Percentiles rank a stretch among this genome's conserved stretches.
These are phyloP conservation scores for Rhizopogon vulgaris DNA, from an alignment of 768 basidiomycete genomes.

Conservation along the genomic window DNA sequence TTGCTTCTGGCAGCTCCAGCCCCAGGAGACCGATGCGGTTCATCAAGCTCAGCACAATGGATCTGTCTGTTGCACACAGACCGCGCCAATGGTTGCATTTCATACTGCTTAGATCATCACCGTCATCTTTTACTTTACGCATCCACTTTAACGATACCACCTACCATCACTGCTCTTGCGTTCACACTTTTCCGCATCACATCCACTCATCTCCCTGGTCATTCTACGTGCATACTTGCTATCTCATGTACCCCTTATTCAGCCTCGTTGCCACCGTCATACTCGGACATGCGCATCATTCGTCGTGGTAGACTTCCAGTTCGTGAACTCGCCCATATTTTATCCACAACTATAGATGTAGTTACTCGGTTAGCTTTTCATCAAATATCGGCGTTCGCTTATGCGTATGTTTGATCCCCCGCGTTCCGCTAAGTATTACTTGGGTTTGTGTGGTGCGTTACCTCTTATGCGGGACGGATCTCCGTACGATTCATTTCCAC, in stretches of 20 bases:
- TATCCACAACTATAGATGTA: slow-evolving; percentile 23
- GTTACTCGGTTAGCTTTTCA: slow-evolving; percentile 10
- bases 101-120: slow-evolving; percentile 11
- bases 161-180: slow-evolving; percentile 5
- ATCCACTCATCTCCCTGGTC: slow-evolving; percentile 10
- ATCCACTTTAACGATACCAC: slow-evolving; percentile 23
- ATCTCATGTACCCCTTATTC: slow-evolving; percentile 23
- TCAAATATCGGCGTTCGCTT: neutral
- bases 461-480: neutral
- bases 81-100: slow-evolving; percentile 11
- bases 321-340: slow-evolving; percentile 6
- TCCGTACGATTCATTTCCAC: neutral
- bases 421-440: neutral
- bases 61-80: slow-evolving; percentile 6
- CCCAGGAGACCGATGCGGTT: slow-evolving; percentile 7
- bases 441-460: neutral
- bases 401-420: neutral
- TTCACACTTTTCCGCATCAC: slow-evolving; percentile 8
- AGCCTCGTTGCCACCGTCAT: slow-evolving; percentile 5
- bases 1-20: neutral
- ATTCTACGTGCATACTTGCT: slow-evolving; percentile 24
- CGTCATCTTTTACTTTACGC: slow-evolving; percentile 22
- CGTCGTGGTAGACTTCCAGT: neutral
- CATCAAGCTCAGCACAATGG: slow-evolving; percentile 1
- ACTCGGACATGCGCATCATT: slow-evolving; percentile 1